Base-by-base conservation (phyloP, 768 basidiomycete species). In the Auricularia auricula-judae region DNA sequence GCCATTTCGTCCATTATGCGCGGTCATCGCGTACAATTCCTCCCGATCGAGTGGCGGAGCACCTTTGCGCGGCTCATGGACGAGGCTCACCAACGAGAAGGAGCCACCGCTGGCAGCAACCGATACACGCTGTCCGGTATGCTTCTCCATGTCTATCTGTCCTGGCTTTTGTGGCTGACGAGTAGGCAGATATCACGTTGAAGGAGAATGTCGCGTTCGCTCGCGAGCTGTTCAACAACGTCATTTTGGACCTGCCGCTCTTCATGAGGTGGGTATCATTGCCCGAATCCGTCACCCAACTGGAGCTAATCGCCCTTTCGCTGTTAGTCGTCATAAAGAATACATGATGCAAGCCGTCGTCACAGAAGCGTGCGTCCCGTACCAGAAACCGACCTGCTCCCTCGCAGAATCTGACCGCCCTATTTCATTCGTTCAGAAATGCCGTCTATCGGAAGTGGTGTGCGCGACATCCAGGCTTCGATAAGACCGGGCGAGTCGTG, bases 41-140 rank as follows among this genome's bases (percentile, higher is more conserved):
- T 80, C 0, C 78, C 78, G 3, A 74, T 80, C 5, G 77, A 78
- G 65, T 80, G 78, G 78, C 68, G 78, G n/a, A 72, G 77, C 8
- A 68, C 74, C 36, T 68, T 78, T 2, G 73, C 74, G 23, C 65
- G 74, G 29, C 69, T 72, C 58, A 70, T 71, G 12, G 73, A 77
- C 14, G 73, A 73, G 44, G 73, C 74, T 53, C 73, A 76, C 59
- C 62, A 71, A 29, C 66, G 73, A 18, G 76, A 78, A 63, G 74
- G 70, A 16, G 77, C 78, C 61, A 76, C 71, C 7, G 73, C 79
- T 66, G 75, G 77, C 65, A 79, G 78, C 66, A 68, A 51, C 21
- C 14, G 18, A 10, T 51, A 51, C 21, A 51, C 47, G 21, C 47
- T 51, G 0, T 51, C 47, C 5, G 47, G 47, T 51, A 18, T 18